A percentile compares a stretch with the other conserved stretches of the same genome.
Conservation (phyloP, 352 stramenopile species). For the Globisporangium radiosum region DNA sequence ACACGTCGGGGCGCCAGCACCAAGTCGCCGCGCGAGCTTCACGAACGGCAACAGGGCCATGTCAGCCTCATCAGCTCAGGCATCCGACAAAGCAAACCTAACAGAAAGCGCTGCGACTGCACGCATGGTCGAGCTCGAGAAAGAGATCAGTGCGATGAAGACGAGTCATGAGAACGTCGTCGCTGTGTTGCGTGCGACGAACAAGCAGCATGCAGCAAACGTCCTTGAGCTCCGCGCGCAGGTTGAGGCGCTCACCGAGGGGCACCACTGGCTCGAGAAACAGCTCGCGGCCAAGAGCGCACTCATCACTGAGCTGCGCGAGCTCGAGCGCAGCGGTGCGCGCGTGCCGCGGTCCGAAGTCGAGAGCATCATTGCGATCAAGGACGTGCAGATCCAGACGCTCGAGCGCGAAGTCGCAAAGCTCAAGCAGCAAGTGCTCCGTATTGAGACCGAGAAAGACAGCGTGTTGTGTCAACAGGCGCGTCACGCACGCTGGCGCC, state of each 20-base stretch:
- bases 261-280: constrained; percentile 54
- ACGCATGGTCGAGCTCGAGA: constrained; percentile 47
- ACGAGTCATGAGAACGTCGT: constrained; percentile 71
- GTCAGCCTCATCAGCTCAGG: neutral
- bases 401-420: constrained; percentile 51
- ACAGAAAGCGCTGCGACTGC: constrained; percentile 7
- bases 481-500: constrained; percentile 30
- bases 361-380: constrained; percentile 39
- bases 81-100: constrained; percentile 3
- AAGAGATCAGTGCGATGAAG: constrained; percentile 52
- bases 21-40: constrained; percentile 29
- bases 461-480: constrained; percentile 50
- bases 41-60: constrained; percentile 2
- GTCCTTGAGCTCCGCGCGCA: constrained; percentile 60
- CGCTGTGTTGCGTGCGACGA: constrained; percentile 53
- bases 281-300: constrained; percentile 50
- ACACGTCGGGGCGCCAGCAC: constrained; percentile 24
- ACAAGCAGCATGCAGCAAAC: constrained; percentile 61
- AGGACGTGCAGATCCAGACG: constrained; percentile 47
- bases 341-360: constrained; percentile 31
- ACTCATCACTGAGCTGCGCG: constrained; percentile 42
- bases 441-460: constrained; percentile 47
- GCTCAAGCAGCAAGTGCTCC: constrained; percentile 32
- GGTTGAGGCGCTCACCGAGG: constrained; percentile 49
- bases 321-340: constrained; percentile 26